phyloP scores from a whole-genome alignment of 2,329 filamentous ascomycete genomes.

The Westerdykella ornata region DNA sequence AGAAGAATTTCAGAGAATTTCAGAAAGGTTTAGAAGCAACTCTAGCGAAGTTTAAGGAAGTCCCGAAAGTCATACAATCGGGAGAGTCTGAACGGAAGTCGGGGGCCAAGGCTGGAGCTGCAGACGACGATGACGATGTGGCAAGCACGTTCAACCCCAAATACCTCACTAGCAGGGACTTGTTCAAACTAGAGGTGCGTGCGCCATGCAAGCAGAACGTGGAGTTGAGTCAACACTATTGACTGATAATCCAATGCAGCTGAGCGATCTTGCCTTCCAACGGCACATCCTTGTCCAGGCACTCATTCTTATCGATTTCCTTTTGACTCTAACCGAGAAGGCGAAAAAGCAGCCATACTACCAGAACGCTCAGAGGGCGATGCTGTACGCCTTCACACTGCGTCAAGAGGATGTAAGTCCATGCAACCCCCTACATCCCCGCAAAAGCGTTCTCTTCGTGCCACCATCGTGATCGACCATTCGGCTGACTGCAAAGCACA shows the following conservation, averaged over 20 bases:
- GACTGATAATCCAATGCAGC: slow-evolving; percentile 49
- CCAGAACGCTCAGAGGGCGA: slow-evolving; percentile 72
- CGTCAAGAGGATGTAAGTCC: slow-evolving; percentile 72
- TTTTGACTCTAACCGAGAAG: slow-evolving; percentile 78
- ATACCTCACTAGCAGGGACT: slow-evolving; percentile 91
- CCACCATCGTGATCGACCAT: slow-evolving; percentile 19
- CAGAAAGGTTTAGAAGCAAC: slow-evolving; percentile 58
- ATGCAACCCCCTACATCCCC: slow-evolving; percentile 13
- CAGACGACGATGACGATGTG: slow-evolving; percentile 62
- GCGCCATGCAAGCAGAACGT: slow-evolving; percentile 7
- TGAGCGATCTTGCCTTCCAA: slow-evolving; percentile 89
- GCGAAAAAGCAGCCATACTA: slow-evolving; percentile 72
- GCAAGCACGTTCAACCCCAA: slow-evolving; percentile 87
- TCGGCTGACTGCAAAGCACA: slow-evolving; percentile 40
- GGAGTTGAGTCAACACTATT: too few species aligned
- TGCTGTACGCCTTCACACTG: slow-evolving; percentile 71
- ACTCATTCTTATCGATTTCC: slow-evolving; percentile 88
- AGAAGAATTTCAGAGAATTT: slow-evolving; percentile 59
- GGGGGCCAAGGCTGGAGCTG: slow-evolving; percentile 56
- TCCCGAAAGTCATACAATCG: slow-evolving; percentile 61
- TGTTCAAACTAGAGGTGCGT: slow-evolving; percentile 86
- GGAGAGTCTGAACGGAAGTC: slow-evolving; percentile 59
- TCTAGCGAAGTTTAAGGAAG: slow-evolving; percentile 66
- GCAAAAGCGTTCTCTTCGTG: slow-evolving; percentile 13
- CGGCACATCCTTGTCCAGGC: slow-evolving; percentile 92